Evolutionary conservation across 2,329 filamentous ascomycete genomes (phyloP).

Genomic region (Calonectria hawksworthii): DNA sequence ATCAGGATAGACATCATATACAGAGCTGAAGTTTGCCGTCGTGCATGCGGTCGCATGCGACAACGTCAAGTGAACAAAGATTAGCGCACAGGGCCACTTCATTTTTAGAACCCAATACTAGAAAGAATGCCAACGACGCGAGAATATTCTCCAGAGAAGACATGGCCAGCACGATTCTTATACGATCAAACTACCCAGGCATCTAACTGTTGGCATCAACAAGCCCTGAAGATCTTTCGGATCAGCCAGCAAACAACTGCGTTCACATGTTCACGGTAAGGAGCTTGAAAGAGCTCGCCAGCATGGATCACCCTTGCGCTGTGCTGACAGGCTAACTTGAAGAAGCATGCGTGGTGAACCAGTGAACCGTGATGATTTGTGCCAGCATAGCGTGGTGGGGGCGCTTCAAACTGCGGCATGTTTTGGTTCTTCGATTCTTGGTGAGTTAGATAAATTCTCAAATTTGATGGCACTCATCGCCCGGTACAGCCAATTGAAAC

Average conservation of each 20-base stretch:
- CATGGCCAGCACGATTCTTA: background rate
- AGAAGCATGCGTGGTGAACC: background rate
- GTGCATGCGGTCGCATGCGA: constrained; percentile 2
- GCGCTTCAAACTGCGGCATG: background rate
- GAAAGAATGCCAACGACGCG: background rate
- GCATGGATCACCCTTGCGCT: background rate
- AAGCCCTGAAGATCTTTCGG: background rate
- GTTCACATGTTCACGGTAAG: background rate
- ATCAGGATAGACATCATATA: constrained; percentile 14
- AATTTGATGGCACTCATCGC: background rate
- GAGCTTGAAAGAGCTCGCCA: background rate
- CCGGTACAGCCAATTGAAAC: background rate
- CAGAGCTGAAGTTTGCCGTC: background rate
- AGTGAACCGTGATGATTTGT: background rate
- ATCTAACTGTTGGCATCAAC: background rate
- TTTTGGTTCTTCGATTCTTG: background rate
- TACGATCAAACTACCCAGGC: background rate
- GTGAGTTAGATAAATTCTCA: background rate
- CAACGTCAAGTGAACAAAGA: background rate
- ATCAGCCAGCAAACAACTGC: background rate
- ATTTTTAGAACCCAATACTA: background rate
- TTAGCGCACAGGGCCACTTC: background rate
- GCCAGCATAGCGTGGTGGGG: background rate
- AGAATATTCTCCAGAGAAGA: background rate
- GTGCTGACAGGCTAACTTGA: background rate